Evolutionary conservation across 441 rosid species (phyloP), one percentile per base, ranked within the genome.

Genomic region (Populus hybrid): DNA sequence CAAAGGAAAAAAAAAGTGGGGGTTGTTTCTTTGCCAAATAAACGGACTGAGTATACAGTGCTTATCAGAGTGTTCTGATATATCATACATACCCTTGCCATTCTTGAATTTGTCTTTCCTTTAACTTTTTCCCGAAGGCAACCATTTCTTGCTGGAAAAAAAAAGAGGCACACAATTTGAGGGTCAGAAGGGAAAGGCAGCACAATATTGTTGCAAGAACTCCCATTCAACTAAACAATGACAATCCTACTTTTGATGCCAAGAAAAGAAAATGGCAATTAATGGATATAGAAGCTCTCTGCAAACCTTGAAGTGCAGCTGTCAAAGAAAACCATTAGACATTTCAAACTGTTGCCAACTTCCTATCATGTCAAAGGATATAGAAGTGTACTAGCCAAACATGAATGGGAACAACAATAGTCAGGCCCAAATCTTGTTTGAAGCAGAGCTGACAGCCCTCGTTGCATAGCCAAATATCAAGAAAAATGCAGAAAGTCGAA

Each of bases 121-220:
- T 91, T 85, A 96, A 78, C 84, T 90, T 94, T 74, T 96, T 94
- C 87, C 99, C 99, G 79, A 96, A 96, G 38, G 96, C 94, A 85
- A 96, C 99, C 99, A 96, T 96, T 83, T 86, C 87, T 83, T 74
- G 73, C 93, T 83, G 75, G 81, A 36, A 75, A 67, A 36, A 67
- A 32, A 59, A 24, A 14, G 63, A 38, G 34, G 46, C 21, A 73
- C 69, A 65, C 23, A 73, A 73, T n/a, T 54, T 40, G 40, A 32
- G 63, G n/a, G 26, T 26, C 30, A 36, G 18, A 2, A 14, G 61
- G 67, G 67, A 54, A 67, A n/a, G 6, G 35, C 38, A 67, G 8
- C 57, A 50, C 20, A 50, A 50, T 50, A 50, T 50, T 3, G 57
- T 46, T 1, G 57, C 57, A 50, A 50, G 57, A 50, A 5, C 57